Percentiles rank a stretch among this genome's conserved stretches.
These are phyloP conservation scores for Tuber borchii DNA, from an alignment of 495 filamentous ascomycete species.

Conservation along the genomic window DNA sequence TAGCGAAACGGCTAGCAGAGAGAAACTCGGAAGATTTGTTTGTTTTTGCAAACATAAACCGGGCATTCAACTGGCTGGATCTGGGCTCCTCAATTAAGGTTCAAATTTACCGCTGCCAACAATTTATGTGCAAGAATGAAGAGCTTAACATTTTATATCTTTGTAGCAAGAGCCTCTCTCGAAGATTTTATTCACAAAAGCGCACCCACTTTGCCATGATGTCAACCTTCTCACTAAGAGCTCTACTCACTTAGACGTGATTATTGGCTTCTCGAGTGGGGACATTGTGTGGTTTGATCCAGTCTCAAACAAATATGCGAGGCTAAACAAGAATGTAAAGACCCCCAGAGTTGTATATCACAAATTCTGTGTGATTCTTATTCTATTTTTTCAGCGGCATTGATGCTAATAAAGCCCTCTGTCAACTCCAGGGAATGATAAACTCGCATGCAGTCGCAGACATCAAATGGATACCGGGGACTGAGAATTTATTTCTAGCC, in stretches of 20 bases:
- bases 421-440: constrained; percentile 60
- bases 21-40: constrained; percentile 70
- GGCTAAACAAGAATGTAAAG: constrained; percentile 87
- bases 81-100: constrained; percentile 48
- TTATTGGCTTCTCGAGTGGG: constrained; percentile 91
- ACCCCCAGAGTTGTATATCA: neutral
- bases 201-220: constrained; percentile 91
- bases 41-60: constrained; percentile 89
- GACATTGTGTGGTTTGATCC: constrained; percentile 99
- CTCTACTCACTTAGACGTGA: constrained; percentile 71
- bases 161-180: constrained; percentile 74
- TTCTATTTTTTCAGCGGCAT: neutral
- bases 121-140: neutral
- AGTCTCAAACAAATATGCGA: constrained; percentile 88
- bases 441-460: constrained; percentile 75
- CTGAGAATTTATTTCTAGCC: constrained; percentile 88
- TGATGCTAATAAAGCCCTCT: constrained; percentile 6
- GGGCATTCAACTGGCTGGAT: constrained; percentile 83
- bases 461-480: constrained; percentile 87
- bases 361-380: neutral
- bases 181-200: constrained; percentile 93
- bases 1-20: constrained; percentile 71
- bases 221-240: constrained; percentile 78
- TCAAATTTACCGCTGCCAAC: constrained; percentile 13
- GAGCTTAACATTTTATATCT: constrained; percentile 18